These are phyloP conservation scores for Trichoderma sp. DNA, from an alignment of 2,329 filamentous ascomycete species.

Conservation along the genomic window DNA sequence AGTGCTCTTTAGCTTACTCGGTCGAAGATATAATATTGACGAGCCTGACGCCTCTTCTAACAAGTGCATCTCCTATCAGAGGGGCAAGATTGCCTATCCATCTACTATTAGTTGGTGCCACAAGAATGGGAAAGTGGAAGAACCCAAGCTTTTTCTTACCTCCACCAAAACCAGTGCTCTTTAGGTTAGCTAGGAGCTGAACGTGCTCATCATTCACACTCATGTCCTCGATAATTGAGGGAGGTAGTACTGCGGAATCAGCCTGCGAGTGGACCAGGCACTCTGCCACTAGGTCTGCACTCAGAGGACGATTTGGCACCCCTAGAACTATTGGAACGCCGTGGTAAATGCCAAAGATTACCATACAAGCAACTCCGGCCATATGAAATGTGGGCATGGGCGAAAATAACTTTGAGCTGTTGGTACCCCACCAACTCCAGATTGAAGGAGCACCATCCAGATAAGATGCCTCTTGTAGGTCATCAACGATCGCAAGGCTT, in stretches of 20 bases:
- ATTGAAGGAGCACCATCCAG: slow-evolving; percentile 25
- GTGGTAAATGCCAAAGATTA: slow-evolving; percentile 32
- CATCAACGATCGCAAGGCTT: slow-evolving; percentile 37
- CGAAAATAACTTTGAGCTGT: slow-evolving; percentile 10
- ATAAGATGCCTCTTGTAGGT: slow-evolving; percentile 26
- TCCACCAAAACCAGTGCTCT: slow-evolving; percentile 37
- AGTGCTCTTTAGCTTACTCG: slow-evolving; percentile 34
- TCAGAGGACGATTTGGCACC: slow-evolving; percentile 35
- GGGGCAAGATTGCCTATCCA: slow-evolving; percentile 36
- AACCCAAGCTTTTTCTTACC: slow-evolving; percentile 27
- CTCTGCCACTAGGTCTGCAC: slow-evolving; percentile 33
- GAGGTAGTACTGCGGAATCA: slow-evolving; percentile 34
- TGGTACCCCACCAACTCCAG: slow-evolving; percentile 13
- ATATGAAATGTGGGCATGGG: slow-evolving; percentile 41
- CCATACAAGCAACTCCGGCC: slow-evolving; percentile 31
- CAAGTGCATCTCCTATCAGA: slow-evolving; percentile 38
- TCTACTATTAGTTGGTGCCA: not conserved
- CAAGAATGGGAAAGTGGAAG: not conserved
- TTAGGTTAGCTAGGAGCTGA: slow-evolving; percentile 32
- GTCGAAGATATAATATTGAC: slow-evolving; percentile 41
- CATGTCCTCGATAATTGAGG: slow-evolving; percentile 44
- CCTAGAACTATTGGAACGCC: slow-evolving; percentile 28
- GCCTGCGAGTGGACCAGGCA: slow-evolving; percentile 29
- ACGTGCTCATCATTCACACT: slow-evolving; percentile 33
- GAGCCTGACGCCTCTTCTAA: slow-evolving; percentile 35